phyloP scores from a whole-genome alignment of 345 rosid genomes.

The Aethionema arabicum region DNA sequence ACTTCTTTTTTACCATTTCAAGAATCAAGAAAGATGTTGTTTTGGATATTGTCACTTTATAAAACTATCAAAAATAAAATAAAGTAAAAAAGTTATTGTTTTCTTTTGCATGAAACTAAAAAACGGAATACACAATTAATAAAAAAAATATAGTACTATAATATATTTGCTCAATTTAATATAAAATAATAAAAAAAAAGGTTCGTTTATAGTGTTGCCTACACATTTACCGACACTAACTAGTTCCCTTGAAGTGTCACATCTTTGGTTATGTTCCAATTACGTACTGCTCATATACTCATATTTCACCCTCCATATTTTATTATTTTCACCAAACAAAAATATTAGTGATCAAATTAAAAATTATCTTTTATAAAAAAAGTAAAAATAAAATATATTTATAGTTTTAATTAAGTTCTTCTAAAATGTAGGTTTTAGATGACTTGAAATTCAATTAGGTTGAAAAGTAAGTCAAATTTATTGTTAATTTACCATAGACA shows the following conservation, averaged over 20 bases:
- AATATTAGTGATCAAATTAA: too few species aligned
- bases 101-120: constrained; percentile 13
- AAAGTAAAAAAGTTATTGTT: background rate
- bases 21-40: constrained; percentile 26
- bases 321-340: background rate
- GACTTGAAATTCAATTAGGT: too few species aligned
- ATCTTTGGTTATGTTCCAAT: constrained; percentile 33
- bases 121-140: background rate
- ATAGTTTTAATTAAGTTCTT: too few species aligned
- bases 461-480: too few species aligned
- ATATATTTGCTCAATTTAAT: background rate
- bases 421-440: too few species aligned
- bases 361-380: too few species aligned
- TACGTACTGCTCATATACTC: constrained; percentile 30
- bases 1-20: constrained; percentile 28
- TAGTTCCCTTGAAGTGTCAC: constrained; percentile 39
- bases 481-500: too few species aligned
- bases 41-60: constrained; percentile 22
- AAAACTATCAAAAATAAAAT: background rate
- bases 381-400: too few species aligned
- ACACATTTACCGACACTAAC: constrained; percentile 38
- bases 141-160: background rate
- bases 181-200: constrained; percentile 2
- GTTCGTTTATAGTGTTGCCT: constrained; percentile 18
- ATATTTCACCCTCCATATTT: constrained; percentile 22